Evolutionary conservation across 2,329 filamentous ascomycete species (phyloP), one percentile per base, ranked within the genome.

Genomic region (Ceratocystis huliohia): DNA sequence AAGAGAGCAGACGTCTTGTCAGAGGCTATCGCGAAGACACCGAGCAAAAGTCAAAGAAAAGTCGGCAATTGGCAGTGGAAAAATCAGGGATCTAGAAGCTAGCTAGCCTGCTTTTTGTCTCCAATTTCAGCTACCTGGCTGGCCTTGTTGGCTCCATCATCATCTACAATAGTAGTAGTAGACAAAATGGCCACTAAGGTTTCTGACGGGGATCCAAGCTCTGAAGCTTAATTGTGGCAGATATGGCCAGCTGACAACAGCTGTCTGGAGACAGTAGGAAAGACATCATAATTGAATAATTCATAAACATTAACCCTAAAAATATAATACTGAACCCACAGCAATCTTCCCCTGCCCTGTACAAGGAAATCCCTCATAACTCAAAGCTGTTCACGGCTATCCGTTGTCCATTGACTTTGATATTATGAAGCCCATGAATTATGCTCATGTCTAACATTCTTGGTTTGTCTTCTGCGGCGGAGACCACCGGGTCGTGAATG

Each of bases 401-500:
- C 30, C 8, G 7, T 33, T 13, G 33, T 37, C 33, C 33, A 3
- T 13, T 37, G 37, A 41, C 37, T 15, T 41, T 15, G 10, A 41
- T 2, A 10, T 28, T 22, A 62, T 61, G 28, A 65, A 22, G 25
- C 37, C 37, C 13, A 53, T 6, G 22, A n/a, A 17, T 41, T 50
- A 22, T 48, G 28, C 13, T 28, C n/a, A 28, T 56, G 20, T 10
- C 20, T 5, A 7, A 8, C 33, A 22, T 17, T 10, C 1, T 1
- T 30, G 44, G 13, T 20, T 2, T 25, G 5, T 46, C 6, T 5
- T 53, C 62, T 46, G n/a, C 25, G 44, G 5, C 59, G 48, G 5
- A 56, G 30, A 30, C 48, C 50, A 37, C 22, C 1, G n/a, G 65
- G 61, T 25, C 65, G 61, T 6, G 61, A 66, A 41, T 64, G 65